These are phyloP conservation scores for Candida maris DNA, from an alignment of 805 yeast species.

Conservation along the genomic window DNA sequence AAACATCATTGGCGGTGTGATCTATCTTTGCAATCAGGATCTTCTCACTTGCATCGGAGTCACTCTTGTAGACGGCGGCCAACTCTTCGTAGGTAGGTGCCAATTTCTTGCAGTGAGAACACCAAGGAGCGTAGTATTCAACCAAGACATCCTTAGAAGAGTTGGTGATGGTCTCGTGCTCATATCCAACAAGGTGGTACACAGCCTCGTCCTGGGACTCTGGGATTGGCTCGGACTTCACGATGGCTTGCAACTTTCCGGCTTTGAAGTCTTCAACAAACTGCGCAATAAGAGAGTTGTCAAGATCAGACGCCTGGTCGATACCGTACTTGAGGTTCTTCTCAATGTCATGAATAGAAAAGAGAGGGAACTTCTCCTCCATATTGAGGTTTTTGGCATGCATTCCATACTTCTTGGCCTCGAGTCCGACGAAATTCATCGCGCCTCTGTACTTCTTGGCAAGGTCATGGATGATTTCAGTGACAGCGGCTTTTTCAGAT, in stretches of 20 bases:
- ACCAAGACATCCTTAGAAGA: conserved; percentile 73
- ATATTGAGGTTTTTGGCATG: conserved; percentile 86
- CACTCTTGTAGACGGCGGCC: conserved; percentile 60
- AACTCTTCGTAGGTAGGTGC: conserved; percentile 88
- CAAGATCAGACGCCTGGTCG: conserved; percentile 52
- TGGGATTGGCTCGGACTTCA: conserved; percentile 87
- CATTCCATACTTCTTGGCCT: conserved; percentile 73
- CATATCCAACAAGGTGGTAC: conserved; percentile 75
- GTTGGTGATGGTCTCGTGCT: conserved; percentile 64
- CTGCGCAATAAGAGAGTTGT: conserved; percentile 50
- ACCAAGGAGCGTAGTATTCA: conserved; percentile 96
- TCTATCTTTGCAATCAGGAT: conserved; percentile 83
- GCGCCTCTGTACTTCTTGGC: conserved; percentile 78
- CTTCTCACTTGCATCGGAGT: conserved; percentile 44
- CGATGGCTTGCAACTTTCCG: conserved; percentile 65
- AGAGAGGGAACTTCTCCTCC: conserved; percentile 82
- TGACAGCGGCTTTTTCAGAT: conserved; percentile 59
- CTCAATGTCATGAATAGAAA: conserved; percentile 75
- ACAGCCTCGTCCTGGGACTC: conserved; percentile 69
- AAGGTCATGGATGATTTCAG: conserved; percentile 50
- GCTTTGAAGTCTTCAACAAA: conserved; percentile 61
- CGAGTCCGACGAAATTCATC: conserved; percentile 83
- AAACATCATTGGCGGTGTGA: conserved; percentile 84
- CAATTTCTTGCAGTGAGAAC: conserved; percentile 91
- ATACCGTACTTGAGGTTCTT: conserved; percentile 75